Conservation (phyloP, 352 stramenopile species). For the Phytophthora kernoviae region DNA sequence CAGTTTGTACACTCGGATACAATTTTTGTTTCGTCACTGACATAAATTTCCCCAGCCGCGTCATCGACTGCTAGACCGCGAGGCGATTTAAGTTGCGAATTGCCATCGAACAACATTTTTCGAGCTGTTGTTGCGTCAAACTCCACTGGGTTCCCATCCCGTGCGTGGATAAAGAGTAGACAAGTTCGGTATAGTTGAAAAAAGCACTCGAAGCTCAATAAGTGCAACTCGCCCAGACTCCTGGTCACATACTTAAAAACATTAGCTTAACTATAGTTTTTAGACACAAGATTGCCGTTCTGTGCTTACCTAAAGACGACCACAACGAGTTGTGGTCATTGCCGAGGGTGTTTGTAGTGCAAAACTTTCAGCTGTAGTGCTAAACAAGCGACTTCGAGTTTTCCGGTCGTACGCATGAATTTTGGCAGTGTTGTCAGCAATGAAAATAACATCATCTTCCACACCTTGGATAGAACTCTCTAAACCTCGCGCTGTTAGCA, state of each 20-base stretch:
- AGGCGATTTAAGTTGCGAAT: conserved; percentile 14
- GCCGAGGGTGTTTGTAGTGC: conserved; percentile 16
- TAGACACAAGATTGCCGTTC: background rate
- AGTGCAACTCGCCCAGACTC: conserved; percentile 21
- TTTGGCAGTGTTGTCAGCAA: conserved; percentile 31
- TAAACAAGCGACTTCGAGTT: conserved; percentile 29
- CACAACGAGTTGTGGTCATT: conserved; percentile 31
- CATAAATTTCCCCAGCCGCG: conserved; percentile 58
- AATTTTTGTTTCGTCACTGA: conserved; percentile 60
- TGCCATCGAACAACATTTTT: conserved; percentile 23
- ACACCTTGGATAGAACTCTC: conserved; percentile 36
- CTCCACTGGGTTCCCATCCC: conserved; percentile 6
- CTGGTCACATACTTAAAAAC: conserved; percentile 45
- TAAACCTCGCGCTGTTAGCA: conserved; percentile 25
- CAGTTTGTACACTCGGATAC: conserved; percentile 54
- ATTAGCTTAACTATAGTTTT: conserved; percentile 12
- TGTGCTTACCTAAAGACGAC: conserved; percentile 29
- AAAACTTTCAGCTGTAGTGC: conserved; percentile 12
- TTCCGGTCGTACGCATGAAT: conserved; percentile 43
- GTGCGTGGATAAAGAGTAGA: conserved; percentile 19
- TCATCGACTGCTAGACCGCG: conserved; percentile 55
- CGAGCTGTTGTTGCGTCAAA: conserved; percentile 25
- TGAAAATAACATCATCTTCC: conserved; percentile 40
- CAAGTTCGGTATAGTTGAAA: conserved; percentile 38
- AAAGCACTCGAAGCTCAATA: conserved; percentile 38